Base-by-base conservation (phyloP, 1,139 yeast genomes). In the Yamadazyma taylorii region DNA sequence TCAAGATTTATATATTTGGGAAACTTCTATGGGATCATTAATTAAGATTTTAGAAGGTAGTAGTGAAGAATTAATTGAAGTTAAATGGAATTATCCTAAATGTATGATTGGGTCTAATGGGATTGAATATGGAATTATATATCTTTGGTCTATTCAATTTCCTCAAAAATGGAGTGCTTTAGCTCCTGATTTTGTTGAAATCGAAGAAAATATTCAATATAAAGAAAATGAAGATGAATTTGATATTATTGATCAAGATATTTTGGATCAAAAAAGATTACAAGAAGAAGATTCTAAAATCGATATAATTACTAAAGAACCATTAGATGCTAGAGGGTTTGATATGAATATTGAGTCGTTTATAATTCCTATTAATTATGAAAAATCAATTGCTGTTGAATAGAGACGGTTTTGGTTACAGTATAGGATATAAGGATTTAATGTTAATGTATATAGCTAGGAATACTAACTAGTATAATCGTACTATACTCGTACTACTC, bases 101-200 rank as follows among this genome's bases (percentile, higher is more conserved):
- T 87, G 96, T 56, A 69, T 78, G 45, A 81, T 90, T 29, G 87
- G 85, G 8, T 85, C 96, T n/a, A 85, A 88, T 14, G 97, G 97
- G 0, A 65, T 87, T 35, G 97, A 90, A 53, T 75, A 87, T 26
- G 97, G 97, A 0, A 71, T 79, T 19, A 75, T 90, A 1, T 89
- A 87, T 55, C 58, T 86, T 34, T 92, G 97, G 97, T 79, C 85
- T 38, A 77, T 87, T 13, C 78, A 78, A 32, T 79, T 86, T 27
- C 95, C 95, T 0, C 97, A 89, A 52, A 85, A 87, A 61, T 90
- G 98, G 98, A 85, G 95, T 59, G 96, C 97, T 0, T 69, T 90
- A 48, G 97, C 97, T 0, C 97, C 97, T 0, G 98, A 92, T 59
- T 90, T 92, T 56, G 95, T 85, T 37, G 97, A 90, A 57, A 81